Evolutionary conservation across 805 yeast species (phyloP).

Genomic region (Kluyveromyces aestuarii): DNA sequence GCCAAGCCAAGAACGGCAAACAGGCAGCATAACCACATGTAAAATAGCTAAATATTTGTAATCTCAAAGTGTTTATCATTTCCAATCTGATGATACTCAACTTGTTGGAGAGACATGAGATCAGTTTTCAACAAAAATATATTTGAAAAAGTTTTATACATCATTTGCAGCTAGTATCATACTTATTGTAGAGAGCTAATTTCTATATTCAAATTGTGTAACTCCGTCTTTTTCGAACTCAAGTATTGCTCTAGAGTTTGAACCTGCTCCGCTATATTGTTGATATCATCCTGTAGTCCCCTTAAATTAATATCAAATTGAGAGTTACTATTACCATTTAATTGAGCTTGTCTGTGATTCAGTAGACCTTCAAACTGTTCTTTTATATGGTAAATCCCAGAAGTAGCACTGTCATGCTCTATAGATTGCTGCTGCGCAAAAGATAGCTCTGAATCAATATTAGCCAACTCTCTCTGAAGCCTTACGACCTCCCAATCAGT

Average conservation of each 20-base stretch:
- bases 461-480: conserved; percentile 66
- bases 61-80: neutral
- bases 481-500: conserved; percentile 92
- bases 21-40: conserved; percentile 39
- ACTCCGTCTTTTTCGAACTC: conserved; percentile 50
- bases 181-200: conserved; percentile 17
- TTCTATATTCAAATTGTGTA: conserved; percentile 39
- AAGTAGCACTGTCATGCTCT: conserved; percentile 24
- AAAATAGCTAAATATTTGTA: conserved; percentile 4
- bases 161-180: too few relatives aligned
- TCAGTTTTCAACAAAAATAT: neutral
- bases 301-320: conserved; percentile 29
- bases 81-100: too few relatives aligned
- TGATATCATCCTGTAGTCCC: conserved; percentile 53
- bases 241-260: conserved; percentile 61
- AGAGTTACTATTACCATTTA: conserved; percentile 6
- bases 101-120: neutral
- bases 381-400: conserved; percentile 26
- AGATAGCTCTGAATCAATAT: conserved; percentile 56
- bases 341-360: conserved; percentile 60
- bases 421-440: conserved; percentile 40
- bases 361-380: conserved; percentile 76
- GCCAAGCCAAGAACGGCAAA: conserved; percentile 97
- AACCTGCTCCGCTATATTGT: conserved; percentile 70
- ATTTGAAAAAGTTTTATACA: too few relatives aligned